Base-by-base conservation (phyloP, 2,329 filamentous ascomycete species). In the Ilyonectria mors-panacis region DNA sequence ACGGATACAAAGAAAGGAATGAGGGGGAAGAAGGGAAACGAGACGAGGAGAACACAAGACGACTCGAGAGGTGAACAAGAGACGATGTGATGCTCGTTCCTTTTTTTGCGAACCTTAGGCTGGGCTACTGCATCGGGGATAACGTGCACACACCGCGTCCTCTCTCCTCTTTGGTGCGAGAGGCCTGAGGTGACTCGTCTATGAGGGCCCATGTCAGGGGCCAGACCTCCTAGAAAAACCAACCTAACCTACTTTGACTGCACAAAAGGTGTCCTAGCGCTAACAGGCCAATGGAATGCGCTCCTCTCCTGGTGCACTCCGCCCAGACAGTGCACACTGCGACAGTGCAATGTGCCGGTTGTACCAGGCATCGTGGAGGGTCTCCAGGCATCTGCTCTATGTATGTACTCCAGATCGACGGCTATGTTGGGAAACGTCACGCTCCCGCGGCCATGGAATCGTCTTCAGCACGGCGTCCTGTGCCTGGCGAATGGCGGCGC, bases 1-100 rank as follows among this genome's bases (percentile, higher is more conserved):
- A 47, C 30, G 44, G 28, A 57, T 55, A 66, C 30, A 50, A 60
- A 65, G 67, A 75, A 75, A 63, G 70, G 66, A 75, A 71, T 59
- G 65, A 54, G 59, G 57, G 61, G 63, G 28, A 59, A 54, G 47
- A 30, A 63, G 21, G 59, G 63, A 59, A 65, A 48, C 44, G 53
- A 44, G 63, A 65, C 53, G 60, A 45, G 59, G 60, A 65, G 44
- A 50, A 48, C 48, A 56, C 30, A 53, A 50, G 64, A 69, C 53
- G 61, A 55, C 44, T 37, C 70, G 63, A 58, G 61, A 48, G 51
- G 48, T 65, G 65, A 63, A 55, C 26, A 42, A 51, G 39, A 59
- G 59, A 56, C 56, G 59, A 59, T 42, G 51, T 45, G 60, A 64
- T 66, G 62, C 70, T 73, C 64, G 68, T 70, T 65, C 57, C 50